These are phyloP conservation scores for Saussurea involucrata DNA, from an alignment of 129 eudicot species.

Conservation along the genomic window DNA sequence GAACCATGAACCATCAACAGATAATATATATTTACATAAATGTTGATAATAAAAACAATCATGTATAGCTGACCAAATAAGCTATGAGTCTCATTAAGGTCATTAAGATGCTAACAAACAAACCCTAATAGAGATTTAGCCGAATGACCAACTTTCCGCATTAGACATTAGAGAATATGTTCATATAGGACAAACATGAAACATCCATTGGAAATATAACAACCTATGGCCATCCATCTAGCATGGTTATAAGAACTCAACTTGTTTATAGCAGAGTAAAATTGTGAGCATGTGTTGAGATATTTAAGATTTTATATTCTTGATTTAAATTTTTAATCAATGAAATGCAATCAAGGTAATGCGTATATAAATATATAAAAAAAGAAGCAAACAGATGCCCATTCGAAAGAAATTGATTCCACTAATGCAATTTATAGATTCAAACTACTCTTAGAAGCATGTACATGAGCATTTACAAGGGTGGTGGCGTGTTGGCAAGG, in stretches of 20 bases:
- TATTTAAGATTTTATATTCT: conserved; percentile 1
- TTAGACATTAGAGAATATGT: too few relatives aligned
- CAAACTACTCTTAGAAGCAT: neutral
- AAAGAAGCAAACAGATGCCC: neutral
- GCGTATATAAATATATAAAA: neutral
- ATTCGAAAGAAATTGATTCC: neutral
- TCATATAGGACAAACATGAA: too few relatives aligned
- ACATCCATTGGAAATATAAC: neutral
- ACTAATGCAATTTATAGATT: conserved; percentile 1
- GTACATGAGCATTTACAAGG: neutral
- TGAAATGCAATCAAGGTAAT: neutral
- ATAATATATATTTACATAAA: neutral
- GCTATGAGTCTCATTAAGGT: too few relatives aligned
- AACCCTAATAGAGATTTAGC: too few relatives aligned
- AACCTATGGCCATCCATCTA: neutral
- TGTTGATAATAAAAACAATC: neutral
- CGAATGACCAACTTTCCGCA: too few relatives aligned
- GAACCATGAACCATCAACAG: neutral
- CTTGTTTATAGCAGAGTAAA: neutral
- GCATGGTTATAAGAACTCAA: neutral
- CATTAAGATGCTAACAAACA: too few relatives aligned
- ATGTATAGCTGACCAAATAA: too few relatives aligned
- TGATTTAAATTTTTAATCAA: neutral
- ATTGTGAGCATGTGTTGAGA: neutral
- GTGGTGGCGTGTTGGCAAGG: too few relatives aligned